These are phyloP conservation scores for Vitis labrusca DNA, from an alignment of 164 flowering plant genomes.

Conservation along the genomic window DNA sequence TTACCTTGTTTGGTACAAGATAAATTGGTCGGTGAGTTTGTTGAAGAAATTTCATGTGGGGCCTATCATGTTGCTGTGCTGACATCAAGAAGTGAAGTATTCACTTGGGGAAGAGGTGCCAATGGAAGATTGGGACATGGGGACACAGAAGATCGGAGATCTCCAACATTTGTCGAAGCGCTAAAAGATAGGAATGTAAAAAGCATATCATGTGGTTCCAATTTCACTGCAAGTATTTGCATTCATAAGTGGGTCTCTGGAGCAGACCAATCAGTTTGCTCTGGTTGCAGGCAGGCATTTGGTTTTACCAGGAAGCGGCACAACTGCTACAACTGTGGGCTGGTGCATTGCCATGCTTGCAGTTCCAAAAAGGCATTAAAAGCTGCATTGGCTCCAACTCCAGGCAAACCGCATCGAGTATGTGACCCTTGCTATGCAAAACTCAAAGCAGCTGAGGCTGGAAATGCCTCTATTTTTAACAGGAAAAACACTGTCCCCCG, in stretches of 20 bases:
- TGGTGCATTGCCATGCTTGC: slow-evolving; percentile 41
- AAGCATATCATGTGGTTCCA: slow-evolving; percentile 38
- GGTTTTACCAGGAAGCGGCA: slow-evolving; percentile 46
- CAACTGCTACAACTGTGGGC: slow-evolving; percentile 44
- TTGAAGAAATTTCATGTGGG: slow-evolving; percentile 79
- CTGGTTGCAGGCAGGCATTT: slow-evolving; percentile 37
- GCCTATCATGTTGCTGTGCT: slow-evolving; percentile 73
- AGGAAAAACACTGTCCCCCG: slow-evolving; percentile 35
- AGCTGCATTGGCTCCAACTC: slow-evolving; percentile 45
- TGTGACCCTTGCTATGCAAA: slow-evolving; percentile 43
- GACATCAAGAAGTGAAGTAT: slow-evolving; percentile 73
- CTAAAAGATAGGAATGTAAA: slow-evolving; percentile 35
- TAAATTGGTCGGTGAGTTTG: slow-evolving; percentile 64
- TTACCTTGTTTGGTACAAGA: slow-evolving; percentile 74
- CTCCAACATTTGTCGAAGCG: slow-evolving; percentile 36
- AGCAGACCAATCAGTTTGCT: slow-evolving; percentile 42
- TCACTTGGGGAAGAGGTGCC: slow-evolving; percentile 62
- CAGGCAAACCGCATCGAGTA: slow-evolving; percentile 43
- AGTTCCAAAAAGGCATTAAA: slow-evolving; percentile 36
- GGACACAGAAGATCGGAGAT: slow-evolving; percentile 31
- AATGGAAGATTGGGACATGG: slow-evolving; percentile 46
- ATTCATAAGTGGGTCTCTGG: slow-evolving; percentile 45
- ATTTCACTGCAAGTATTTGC: slow-evolving; percentile 39
- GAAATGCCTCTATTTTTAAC: slow-evolving; percentile 20
- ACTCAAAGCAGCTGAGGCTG: slow-evolving; percentile 45